Percentiles rank a stretch among this genome's conserved stretches.
Conservation (phyloP, 345 rosid species). For the Gossypium raimondii region DNA sequence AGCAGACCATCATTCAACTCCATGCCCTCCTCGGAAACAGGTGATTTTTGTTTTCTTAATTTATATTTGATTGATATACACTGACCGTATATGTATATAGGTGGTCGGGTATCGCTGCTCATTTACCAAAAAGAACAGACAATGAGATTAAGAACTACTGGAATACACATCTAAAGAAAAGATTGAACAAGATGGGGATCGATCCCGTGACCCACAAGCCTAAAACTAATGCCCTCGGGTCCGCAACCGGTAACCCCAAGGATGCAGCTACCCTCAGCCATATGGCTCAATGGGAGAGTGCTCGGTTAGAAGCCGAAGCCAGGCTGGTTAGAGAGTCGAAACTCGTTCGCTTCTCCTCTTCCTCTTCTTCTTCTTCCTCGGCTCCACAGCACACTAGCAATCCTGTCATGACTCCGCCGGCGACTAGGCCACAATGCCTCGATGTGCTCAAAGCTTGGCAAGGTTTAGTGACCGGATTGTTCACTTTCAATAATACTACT, state of each 20-base stretch:
- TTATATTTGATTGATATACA: too few relatives aligned
- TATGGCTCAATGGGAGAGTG: constrained; percentile 46
- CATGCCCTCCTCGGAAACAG: constrained; percentile 59
- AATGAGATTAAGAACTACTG: constrained; percentile 52
- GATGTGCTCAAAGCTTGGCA: constrained; percentile 47
- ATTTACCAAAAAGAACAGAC: constrained; percentile 42
- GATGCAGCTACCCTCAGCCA: constrained; percentile 33
- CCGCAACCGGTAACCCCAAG: constrained; percentile 23
- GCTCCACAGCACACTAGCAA: constrained; percentile 1
- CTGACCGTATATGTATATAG: constrained; percentile 9
- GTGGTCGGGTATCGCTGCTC: constrained; percentile 49
- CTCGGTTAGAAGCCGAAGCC: constrained; percentile 41
- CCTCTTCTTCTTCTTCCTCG: constrained; percentile 9
- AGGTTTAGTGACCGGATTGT: constrained; percentile 31
- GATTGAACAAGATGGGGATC: constrained; percentile 36
- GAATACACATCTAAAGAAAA: constrained; percentile 48
- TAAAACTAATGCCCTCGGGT: constrained; percentile 19
- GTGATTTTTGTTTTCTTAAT: constrained; percentile 18
- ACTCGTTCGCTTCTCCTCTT: neutral
- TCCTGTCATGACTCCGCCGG: neutral
- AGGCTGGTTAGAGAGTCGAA: constrained; percentile 30
- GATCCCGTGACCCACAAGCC: constrained; percentile 46
- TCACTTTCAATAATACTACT: constrained; percentile 6
- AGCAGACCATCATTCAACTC: constrained; percentile 52
- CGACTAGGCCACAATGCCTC: constrained; percentile 38